Conservation (phyloP, 371 early-diverging fungal species). For the Actinomucor elegans region DNA sequence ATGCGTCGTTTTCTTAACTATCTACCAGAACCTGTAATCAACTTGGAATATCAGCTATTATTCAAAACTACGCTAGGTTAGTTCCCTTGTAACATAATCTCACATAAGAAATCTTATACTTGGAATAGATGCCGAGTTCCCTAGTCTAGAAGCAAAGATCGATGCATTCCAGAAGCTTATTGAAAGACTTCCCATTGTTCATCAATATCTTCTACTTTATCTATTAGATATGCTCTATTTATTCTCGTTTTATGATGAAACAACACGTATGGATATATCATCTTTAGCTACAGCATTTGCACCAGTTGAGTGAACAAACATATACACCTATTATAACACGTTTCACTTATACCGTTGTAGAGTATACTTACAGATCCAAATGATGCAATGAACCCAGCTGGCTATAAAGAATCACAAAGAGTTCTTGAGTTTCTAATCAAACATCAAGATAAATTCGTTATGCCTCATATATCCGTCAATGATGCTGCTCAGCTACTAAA, state of each 20-base stretch:
- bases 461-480: slow-evolving; percentile 16
- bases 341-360: too few relatives aligned
- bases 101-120: neutral
- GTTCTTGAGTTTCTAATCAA: slow-evolving; percentile 60
- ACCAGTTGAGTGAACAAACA: slow-evolving; percentile 34
- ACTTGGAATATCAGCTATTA: slow-evolving; percentile 46
- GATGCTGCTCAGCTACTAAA: neutral
- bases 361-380: slow-evolving; percentile 58
- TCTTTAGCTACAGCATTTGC: slow-evolving; percentile 66
- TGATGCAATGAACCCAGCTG: slow-evolving; percentile 54
- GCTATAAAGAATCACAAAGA: slow-evolving; percentile 57
- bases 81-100: neutral
- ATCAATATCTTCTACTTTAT: slow-evolving; percentile 60
- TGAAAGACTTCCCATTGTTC: slow-evolving; percentile 46
- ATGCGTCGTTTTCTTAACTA: slow-evolving; percentile 64
- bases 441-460: slow-evolving; percentile 32
- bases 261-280: slow-evolving; percentile 57
- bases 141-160: slow-evolving; percentile 41
- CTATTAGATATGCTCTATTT: slow-evolving; percentile 57
- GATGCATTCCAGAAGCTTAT: slow-evolving; percentile 57
- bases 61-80: slow-evolving; percentile 52
- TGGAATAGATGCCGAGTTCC: slow-evolving; percentile 28
- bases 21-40: slow-evolving; percentile 63
- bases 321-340: too few relatives aligned
- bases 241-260: slow-evolving; percentile 49